Percentiles rank a stretch among this genome's conserved stretches.
These are phyloP conservation scores for Solanum pinnatisectum DNA, from an alignment of 257 asterid species.

Conservation along the genomic window DNA sequence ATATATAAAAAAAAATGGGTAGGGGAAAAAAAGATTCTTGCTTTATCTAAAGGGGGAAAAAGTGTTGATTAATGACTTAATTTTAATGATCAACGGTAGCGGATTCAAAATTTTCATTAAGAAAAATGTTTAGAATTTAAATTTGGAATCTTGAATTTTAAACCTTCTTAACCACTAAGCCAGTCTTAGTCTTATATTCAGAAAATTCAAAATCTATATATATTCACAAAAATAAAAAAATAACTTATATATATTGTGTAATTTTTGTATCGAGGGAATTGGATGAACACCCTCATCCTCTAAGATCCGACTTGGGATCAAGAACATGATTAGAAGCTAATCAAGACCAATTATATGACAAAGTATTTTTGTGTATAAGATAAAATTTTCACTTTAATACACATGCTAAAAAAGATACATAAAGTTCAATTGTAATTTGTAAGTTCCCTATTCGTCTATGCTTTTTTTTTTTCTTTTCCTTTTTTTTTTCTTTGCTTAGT, in stretches of 20 bases:
- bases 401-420: neutral
- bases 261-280: no score
- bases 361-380: neutral
- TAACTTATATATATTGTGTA: no score
- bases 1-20: neutral
- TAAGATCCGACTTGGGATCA: neutral
- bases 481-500: neutral
- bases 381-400: neutral
- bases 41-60: neutral
- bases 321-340: neutral
- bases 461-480: neutral
- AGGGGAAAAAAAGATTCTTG: neutral
- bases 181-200: no score
- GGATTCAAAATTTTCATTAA: no score
- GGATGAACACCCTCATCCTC: neutral
- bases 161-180: accelerated
- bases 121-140: no score
- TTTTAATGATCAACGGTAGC: no score
- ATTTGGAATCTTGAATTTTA: no score
- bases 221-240: no score
- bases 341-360: neutral
- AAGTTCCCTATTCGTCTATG: neutral
- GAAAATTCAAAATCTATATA: no score
- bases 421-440: neutral
- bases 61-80: neutral